phyloP scores from a whole-genome alignment of 768 basidiomycete genomes.

The Lentinula edodes region DNA sequence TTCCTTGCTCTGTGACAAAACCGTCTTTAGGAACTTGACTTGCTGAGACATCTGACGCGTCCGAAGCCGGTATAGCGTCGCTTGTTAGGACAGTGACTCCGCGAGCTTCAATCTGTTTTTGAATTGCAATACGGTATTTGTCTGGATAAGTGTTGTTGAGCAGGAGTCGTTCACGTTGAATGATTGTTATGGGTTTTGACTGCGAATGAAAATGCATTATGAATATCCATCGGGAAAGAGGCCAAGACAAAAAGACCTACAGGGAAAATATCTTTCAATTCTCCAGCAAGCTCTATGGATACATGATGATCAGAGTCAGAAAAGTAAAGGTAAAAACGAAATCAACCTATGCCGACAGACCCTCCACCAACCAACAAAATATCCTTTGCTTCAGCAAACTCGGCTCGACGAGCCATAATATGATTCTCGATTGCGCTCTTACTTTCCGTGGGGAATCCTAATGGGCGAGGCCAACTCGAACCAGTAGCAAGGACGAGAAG shows the following conservation, averaged over 20 bases:
- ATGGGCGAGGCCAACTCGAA: conserved; percentile 44
- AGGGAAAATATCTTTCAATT: conserved; percentile 16
- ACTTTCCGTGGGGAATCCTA: conserved; percentile 34
- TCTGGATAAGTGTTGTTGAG: conserved; percentile 39
- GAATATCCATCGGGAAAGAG: not conserved
- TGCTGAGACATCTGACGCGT: conserved; percentile 15
- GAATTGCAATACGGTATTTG: conserved; percentile 35
- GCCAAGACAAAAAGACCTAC: not conserved
- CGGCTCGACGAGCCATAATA: conserved; percentile 23
- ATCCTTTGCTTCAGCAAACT: conserved; percentile 32
- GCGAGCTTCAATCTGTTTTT: conserved; percentile 24
- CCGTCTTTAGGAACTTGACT: conserved; percentile 12
- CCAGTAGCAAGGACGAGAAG: conserved; percentile 60
- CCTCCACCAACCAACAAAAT: conserved; percentile 55
- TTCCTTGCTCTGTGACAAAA: conserved; percentile 33
- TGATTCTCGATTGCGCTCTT: conserved; percentile 13
- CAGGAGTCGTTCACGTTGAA: conserved; percentile 36
- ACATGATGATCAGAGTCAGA: not conserved
- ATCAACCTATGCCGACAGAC: conserved; percentile 44
- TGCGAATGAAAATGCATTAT: not conserved
- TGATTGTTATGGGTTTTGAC: conserved; percentile 33
- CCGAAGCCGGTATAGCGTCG: conserved; percentile 33
- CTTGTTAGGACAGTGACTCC: conserved; percentile 29
- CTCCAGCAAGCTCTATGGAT: conserved; percentile 19
- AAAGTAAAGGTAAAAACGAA: not conserved